Evolutionary conservation across 441 rosid species (phyloP).

Genomic region (Pelargonium fulgidum): DNA sequence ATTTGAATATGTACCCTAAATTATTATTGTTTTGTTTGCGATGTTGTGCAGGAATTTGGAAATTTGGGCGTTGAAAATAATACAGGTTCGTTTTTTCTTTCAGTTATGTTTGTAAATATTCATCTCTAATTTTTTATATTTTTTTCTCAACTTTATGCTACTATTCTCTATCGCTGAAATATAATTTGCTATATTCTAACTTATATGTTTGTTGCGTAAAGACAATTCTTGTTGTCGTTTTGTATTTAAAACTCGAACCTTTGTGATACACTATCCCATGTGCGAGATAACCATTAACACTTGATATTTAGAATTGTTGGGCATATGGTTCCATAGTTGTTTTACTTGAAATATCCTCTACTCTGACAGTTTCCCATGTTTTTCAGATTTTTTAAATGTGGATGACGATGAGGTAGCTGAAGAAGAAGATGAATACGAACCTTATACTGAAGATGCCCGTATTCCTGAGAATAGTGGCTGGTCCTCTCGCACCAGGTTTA

Average conservation of each 20-base stretch:
- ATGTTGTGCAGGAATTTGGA: slow-evolving; percentile 59
- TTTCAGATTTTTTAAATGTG: slow-evolving; percentile 73
- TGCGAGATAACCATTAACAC: too few species aligned
- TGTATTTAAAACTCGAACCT: too few species aligned
- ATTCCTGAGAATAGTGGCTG: slow-evolving; percentile 90
- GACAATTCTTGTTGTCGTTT: neutral
- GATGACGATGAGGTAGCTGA: slow-evolving; percentile 77
- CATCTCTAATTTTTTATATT: neutral
- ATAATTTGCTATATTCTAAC: neutral
- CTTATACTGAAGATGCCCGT: slow-evolving; percentile 48
- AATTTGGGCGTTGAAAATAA: slow-evolving; percentile 45
- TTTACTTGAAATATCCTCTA: neutral
- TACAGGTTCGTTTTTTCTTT: slow-evolving; percentile 54
- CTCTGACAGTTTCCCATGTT: slow-evolving; percentile 20
- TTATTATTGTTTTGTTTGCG: slow-evolving; percentile 8
- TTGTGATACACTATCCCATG: too few species aligned
- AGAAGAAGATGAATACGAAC: slow-evolving; percentile 54
- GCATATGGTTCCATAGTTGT: neutral
- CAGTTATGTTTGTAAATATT: slow-evolving; percentile 7
- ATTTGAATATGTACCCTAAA: too few species aligned
- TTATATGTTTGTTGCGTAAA: neutral
- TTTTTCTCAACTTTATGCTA: neutral
- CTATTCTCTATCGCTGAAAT: neutral
- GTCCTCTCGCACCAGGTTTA: slow-evolving; percentile 97
- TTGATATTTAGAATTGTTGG: too few species aligned